Conservation (phyloP, 306 rosid species). For the Comarum palustre region DNA sequence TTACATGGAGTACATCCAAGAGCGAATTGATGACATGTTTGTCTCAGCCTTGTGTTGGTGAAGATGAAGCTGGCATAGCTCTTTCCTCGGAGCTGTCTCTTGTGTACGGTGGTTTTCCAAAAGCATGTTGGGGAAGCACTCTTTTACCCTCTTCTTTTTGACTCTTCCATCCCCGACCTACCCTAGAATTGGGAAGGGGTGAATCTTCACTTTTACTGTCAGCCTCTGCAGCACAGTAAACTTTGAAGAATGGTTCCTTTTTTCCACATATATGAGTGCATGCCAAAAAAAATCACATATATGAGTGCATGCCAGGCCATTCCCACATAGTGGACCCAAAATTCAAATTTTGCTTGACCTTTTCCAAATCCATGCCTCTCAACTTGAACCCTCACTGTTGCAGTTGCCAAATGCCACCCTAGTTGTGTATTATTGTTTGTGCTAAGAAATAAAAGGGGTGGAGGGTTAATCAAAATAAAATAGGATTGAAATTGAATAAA, state of each 20-base stretch:
- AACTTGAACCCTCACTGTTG: neutral
- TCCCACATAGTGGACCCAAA: neutral
- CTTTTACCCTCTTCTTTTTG: neutral
- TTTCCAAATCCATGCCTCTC: neutral
- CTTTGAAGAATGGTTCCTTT: neutral
- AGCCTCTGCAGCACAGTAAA: neutral
- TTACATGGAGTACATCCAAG: neutral
- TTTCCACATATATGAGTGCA: neutral
- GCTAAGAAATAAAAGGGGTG: neutral
- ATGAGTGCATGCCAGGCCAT: neutral
- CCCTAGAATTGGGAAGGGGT: neutral
- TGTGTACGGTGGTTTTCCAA: neutral
- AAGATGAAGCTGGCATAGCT: neutral
- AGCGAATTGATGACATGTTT: neutral
- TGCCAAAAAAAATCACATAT: neutral
- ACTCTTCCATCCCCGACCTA: neutral
- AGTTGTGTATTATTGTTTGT: neutral
- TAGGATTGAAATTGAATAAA: neutral
- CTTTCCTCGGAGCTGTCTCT: neutral
- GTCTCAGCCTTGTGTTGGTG: neutral
- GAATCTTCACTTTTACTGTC: slow-evolving; percentile 1
- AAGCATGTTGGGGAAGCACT: neutral
- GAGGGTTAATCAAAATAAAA: slow-evolving; percentile 4
- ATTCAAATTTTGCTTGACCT: neutral
- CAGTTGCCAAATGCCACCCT: neutral